These are phyloP conservation scores for Aureobasidium subglaciale DNA, from an alignment of 2,329 filamentous ascomycete species.

Conservation along the genomic window DNA sequence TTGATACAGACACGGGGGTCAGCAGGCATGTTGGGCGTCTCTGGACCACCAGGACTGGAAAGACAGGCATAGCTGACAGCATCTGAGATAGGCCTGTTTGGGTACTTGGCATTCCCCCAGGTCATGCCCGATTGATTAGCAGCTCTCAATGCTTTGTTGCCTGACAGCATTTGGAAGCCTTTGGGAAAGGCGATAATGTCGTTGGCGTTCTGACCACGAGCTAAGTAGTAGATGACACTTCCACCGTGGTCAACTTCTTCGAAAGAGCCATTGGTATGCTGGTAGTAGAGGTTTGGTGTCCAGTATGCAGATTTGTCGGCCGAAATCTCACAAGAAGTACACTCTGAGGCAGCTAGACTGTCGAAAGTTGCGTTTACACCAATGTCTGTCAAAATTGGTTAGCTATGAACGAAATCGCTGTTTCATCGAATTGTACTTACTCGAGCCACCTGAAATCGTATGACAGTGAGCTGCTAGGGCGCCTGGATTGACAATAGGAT, in stretches of 20 bases:
- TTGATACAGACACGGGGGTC: conserved; percentile 24
- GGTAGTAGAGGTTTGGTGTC: conserved; percentile 32
- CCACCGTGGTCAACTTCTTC: conserved; percentile 26
- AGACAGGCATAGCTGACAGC: conserved; percentile 27
- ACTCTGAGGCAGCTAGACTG: conserved; percentile 19
- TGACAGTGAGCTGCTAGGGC: conserved; percentile 28
- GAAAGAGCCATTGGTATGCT: conserved; percentile 28
- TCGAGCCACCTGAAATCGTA: conserved; percentile 28
- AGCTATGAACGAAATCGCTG: not conserved
- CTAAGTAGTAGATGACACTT: conserved; percentile 25
- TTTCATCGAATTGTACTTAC: conserved; percentile 18
- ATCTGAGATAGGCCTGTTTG: conserved; percentile 28
- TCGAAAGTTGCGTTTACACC: conserved; percentile 21
- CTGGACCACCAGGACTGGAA: conserved; percentile 15
- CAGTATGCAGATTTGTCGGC: conserved; percentile 33
- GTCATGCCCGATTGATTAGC: conserved; percentile 27
- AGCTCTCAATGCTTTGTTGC: conserved; percentile 27
- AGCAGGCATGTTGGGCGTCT: conserved; percentile 26
- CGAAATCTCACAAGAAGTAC: conserved; percentile 27
- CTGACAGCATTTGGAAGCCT: conserved; percentile 26
- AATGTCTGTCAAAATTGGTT: conserved; percentile 14
- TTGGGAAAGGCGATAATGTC: conserved; percentile 21
- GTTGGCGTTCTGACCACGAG: conserved; percentile 20
- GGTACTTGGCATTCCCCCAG: conserved; percentile 29
- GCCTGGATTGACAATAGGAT: conserved; percentile 30